Conservation (phyloP, 1,284 basidiomycete species). For the Porodaedalea pini region DNA sequence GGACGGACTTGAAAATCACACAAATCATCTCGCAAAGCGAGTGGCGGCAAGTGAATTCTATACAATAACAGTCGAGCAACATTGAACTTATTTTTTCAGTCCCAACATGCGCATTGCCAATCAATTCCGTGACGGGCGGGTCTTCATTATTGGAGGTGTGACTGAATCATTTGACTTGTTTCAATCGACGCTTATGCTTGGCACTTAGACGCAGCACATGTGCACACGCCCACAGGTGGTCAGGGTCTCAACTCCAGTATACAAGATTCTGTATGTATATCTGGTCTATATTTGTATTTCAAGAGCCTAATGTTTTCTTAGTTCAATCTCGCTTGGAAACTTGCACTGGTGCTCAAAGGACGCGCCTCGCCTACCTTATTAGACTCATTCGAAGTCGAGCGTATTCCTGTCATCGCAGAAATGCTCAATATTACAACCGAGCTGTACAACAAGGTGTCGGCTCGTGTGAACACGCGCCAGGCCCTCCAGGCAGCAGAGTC, state of each 20-base stretch:
- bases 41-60: constrained; percentile 12
- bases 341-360: constrained; percentile 35
- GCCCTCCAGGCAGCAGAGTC: not conserved
- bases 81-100: constrained; percentile 28
- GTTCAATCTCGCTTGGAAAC: constrained; percentile 43
- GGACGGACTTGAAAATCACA: constrained; percentile 4
- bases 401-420: constrained; percentile 37
- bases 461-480: not conserved
- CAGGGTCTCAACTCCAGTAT: constrained; percentile 41
- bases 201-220: constrained; percentile 38
- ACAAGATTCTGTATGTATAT: constrained; percentile 36
- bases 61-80: no score
- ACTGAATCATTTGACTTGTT: not conserved
- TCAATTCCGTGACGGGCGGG: constrained; percentile 33
- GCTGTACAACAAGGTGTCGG: constrained; percentile 1
- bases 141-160: constrained; percentile 39
- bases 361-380: constrained; percentile 32
- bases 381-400: constrained; percentile 35
- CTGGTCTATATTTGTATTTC: not conserved
- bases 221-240: constrained; percentile 44
- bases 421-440: constrained; percentile 31
- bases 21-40: constrained; percentile 10
- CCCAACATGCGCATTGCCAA: constrained; percentile 38
- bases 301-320: constrained; percentile 11
- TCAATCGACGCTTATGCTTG: not conserved